These are phyloP conservation scores for Colletotrichum sp. DNA, from an alignment of 2,329 filamentous ascomycete genomes.

Conservation along the genomic window DNA sequence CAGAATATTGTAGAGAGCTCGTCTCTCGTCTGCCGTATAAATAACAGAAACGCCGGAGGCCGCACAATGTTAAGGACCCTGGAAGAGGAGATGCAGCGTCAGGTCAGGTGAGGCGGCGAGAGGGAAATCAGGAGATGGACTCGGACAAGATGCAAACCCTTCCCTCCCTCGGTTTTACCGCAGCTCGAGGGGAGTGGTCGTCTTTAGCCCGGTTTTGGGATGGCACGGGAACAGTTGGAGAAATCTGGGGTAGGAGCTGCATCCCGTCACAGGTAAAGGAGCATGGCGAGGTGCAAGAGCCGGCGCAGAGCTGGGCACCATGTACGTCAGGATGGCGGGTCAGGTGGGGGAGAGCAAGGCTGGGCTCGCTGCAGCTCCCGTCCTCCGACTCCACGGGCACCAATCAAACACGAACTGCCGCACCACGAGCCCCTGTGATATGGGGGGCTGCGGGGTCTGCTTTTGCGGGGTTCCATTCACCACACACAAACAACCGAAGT, in stretches of 20 bases:
- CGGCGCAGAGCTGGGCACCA: neutral
- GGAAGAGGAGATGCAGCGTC: neutral
- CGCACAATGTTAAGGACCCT: neutral
- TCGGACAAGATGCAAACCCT: neutral
- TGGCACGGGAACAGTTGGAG: conserved; percentile 8
- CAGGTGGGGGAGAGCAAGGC: conserved; percentile 5
- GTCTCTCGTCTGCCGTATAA: neutral
- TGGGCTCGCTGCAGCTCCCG: neutral
- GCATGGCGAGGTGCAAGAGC: neutral
- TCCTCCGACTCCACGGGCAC: neutral
- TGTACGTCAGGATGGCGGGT: conserved; percentile 12
- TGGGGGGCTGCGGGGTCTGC: neutral
- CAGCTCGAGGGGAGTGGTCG: neutral
- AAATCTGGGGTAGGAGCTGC: conserved; percentile 15
- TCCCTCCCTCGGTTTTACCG: neutral
- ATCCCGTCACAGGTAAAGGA: conserved; percentile 1
- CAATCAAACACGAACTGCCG: conserved; percentile 13
- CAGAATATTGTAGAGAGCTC: neutral
- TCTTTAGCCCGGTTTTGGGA: neutral
- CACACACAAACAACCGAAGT: neutral
- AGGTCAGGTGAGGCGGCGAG: neutral
- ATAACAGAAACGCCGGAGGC: neutral
- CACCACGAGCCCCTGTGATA: neutral
- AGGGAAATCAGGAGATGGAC: neutral
- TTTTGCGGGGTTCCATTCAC: conserved; percentile 2